phyloP scores from a whole-genome alignment of 176 grass and related monocot species.

The Lolium perenne region DNA sequence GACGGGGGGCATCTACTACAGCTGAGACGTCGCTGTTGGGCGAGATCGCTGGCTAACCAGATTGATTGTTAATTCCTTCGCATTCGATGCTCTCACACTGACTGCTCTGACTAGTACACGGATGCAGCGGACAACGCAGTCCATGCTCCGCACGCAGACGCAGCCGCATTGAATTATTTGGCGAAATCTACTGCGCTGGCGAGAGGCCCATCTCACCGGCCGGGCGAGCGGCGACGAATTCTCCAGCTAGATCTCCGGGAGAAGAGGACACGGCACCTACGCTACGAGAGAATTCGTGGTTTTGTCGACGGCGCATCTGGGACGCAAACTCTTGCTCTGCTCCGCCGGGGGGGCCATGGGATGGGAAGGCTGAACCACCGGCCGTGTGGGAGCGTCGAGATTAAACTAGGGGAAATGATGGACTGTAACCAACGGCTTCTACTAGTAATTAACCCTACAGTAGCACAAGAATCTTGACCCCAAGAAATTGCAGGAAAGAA shows the following conservation, averaged over 20 bases:
- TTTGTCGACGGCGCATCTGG: too few species aligned
- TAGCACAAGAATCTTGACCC: background rate
- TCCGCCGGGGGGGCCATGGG: background rate
- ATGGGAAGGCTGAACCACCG: conserved; percentile 36
- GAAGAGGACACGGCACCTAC: conserved; percentile 13
- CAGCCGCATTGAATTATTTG: background rate
- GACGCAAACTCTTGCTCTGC: background rate
- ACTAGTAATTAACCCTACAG: background rate
- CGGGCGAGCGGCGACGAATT: conserved; percentile 13
- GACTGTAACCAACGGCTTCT: background rate
- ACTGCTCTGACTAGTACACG: background rate
- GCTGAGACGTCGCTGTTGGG: conserved; percentile 48
- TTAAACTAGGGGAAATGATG: conserved; percentile 25
- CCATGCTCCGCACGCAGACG: conserved; percentile 26
- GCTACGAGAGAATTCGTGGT: background rate
- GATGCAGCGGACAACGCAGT: background rate
- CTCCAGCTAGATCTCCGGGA: background rate
- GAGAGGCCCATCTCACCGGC: background rate
- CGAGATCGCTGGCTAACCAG: conserved; percentile 18
- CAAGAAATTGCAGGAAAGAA: background rate
- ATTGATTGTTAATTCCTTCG: background rate
- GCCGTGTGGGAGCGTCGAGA: background rate
- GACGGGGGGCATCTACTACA: background rate
- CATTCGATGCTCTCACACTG: conserved; percentile 6
- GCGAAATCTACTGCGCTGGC: background rate